Evolutionary conservation across 2,329 filamentous ascomycete genomes (phyloP), one percentile per base, ranked within the genome.

Genomic region (Shiraia bambusicola): DNA sequence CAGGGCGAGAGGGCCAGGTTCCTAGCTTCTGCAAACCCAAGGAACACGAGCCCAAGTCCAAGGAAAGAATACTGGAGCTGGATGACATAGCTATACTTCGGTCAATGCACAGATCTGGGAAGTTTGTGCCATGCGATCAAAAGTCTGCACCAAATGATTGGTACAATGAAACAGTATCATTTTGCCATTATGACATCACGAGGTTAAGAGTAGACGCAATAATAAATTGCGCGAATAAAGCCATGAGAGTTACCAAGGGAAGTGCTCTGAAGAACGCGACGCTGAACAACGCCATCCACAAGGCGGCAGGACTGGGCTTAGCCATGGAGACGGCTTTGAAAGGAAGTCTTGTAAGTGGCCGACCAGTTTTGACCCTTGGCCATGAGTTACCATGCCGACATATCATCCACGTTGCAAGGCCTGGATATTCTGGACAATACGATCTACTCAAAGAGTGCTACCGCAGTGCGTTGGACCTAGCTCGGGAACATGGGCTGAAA

Each of bases 191-290:
- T 33, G 61, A 68, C 22, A 36, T 69, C 6, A 67, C 63, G 1
- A 52, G 49, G n/a, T 24, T 69, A 3, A 52, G 56, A 16, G 63
- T 66, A 0, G 65, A 66, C 29, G 63, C 63, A 9, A 67, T 69
- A 14, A 59, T 69, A 9, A 67, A 63, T 29, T 62, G 58, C 29
- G 56, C 62, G 1, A 59, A 58, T 11, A 30, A 41, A 6, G 10
- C 45, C 26, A 37, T 42, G 8, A 51, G 37, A 38, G 9, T 26
- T 7, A 34, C 24, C 6, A 13, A 12, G 7, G 30, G 29, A 25
- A 41, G 47, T 2, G 59, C 50, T 3, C 49, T 68, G 12, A 63
- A 63, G 12, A 25, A 54, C 19, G 41, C 47, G 2, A 60, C 50
- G 3, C 49, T 68, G 12, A 63, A 65, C 13, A 25, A 54, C 19